Evolutionary conservation across 331 rosid genomes (phyloP).

Genomic region (Prunus yedoensis): DNA sequence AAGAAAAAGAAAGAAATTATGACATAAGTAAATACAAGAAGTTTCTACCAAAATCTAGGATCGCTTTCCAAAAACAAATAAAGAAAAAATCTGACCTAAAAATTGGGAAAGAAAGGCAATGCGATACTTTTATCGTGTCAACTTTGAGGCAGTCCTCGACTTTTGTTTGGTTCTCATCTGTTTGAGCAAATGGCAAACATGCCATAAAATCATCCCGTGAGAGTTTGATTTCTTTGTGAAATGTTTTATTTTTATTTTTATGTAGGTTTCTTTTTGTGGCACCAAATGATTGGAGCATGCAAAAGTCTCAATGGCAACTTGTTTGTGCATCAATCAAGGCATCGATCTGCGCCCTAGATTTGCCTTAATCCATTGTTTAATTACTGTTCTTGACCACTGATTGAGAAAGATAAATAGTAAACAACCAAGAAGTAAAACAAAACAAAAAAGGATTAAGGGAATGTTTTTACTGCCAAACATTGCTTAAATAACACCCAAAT

Average conservation of each 20-base stretch:
- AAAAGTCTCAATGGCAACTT: not conserved
- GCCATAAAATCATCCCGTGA: constrained; percentile 3
- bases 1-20: not conserved
- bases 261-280: not conserved
- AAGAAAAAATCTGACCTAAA: not conserved
- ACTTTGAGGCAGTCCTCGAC: not conserved
- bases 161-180: not conserved
- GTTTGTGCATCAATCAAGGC: not conserved
- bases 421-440: no score
- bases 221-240: not conserved
- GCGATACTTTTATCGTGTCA: not conserved
- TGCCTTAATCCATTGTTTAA: not conserved
- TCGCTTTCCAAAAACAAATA: no score
- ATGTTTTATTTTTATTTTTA: not conserved
- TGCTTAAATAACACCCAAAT: no score
- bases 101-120: not conserved
- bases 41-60: no score
- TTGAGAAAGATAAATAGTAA: no score
- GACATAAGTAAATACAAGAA: not conserved
- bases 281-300: not conserved
- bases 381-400: not conserved
- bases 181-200: constrained; percentile 8
- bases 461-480: no score
- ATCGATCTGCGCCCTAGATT: not conserved
- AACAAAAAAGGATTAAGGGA: no score